Percentiles rank a stretch among this genome's conserved stretches.
Evolutionary conservation across 176 grass and related monocot genomes (phyloP).

Genomic region (Triticum turgidum): DNA sequence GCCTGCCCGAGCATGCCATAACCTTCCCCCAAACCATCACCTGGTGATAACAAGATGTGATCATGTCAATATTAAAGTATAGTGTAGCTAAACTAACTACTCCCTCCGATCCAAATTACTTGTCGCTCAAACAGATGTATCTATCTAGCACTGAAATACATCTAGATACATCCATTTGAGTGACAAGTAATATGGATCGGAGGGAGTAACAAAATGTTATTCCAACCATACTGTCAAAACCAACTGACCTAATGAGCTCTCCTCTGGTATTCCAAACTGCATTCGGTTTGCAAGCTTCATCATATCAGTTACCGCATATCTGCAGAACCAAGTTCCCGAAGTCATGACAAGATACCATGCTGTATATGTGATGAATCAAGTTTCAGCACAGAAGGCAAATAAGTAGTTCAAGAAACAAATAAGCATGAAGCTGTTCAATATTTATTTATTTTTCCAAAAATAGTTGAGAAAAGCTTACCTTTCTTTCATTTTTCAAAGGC

Average conservation of each 20-base stretch:
- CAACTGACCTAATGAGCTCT: constrained; percentile 81
- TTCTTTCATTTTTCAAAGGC: constrained; percentile 91
- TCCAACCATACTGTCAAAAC: neutral
- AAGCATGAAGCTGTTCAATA: neutral
- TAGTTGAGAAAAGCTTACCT: constrained; percentile 39
- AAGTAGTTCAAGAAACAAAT: constrained; percentile 1
- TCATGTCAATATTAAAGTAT: constrained; percentile 1
- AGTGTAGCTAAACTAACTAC: constrained; percentile 10
- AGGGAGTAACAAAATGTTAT: neutral
- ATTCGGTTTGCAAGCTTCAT: constrained; percentile 90
- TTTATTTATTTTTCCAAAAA: neutral
- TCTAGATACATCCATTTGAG: no score
- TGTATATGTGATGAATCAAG: neutral
- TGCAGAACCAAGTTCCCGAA: constrained; percentile 30
- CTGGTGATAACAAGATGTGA: constrained; percentile 36
- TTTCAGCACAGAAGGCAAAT: neutral
- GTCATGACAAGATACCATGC: neutral
- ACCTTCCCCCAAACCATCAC: constrained; percentile 84
- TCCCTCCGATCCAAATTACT: no score
- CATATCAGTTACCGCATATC: constrained; percentile 83
- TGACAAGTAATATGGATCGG: no score
- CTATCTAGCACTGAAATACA: no score
- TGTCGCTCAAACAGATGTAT: no score
- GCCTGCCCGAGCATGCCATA: constrained; percentile 97
- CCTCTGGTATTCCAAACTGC: constrained; percentile 83